A percentile compares a stretch with the other conserved stretches of the same genome.
Conservation (phyloP, 495 filamentous ascomycete species). For the Xylaria sp. region DNA sequence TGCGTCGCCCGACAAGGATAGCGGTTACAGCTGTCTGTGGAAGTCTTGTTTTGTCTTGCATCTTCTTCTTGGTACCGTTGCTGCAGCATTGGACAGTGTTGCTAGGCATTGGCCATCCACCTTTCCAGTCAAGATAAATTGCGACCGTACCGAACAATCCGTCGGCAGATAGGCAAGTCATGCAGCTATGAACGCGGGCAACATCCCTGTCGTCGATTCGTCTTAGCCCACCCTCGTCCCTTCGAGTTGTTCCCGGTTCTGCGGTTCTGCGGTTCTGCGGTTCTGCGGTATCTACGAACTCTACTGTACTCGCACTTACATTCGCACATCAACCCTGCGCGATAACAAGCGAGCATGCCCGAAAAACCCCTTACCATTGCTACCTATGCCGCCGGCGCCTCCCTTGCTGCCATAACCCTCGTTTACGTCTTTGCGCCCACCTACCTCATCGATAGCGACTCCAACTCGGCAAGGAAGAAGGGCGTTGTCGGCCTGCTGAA, state of each 20-base stretch:
- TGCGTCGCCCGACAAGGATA: neutral
- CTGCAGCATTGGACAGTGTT: neutral
- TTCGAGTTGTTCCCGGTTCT: neutral
- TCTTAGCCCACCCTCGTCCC: constrained; percentile 6
- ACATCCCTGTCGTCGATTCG: neutral
- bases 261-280: neutral
- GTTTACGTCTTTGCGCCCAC: constrained; percentile 98
- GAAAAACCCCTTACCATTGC: constrained; percentile 86
- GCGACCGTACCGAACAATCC: neutral
- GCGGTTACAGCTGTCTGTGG: neutral
- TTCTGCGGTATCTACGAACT: neutral
- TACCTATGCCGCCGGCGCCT: constrained; percentile 93
- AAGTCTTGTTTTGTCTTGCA: neutral
- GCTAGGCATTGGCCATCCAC: no score
- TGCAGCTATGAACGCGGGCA: constrained; percentile 16
- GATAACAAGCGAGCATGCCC: constrained; percentile 67
- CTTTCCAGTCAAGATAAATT: neutral
- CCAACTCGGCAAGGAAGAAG: constrained; percentile 75
- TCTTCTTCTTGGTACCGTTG: neutral
- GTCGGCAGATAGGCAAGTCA: neutral
- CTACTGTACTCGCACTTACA: no score
- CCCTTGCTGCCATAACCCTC: constrained; percentile 91
- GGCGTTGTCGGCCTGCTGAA: constrained; percentile 90
- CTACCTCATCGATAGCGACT: constrained; percentile 86
- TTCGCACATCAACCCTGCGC: neutral